phyloP scores from a whole-genome alignment of 2,329 filamentous ascomycete genomes.

The Fusarium chlamydosporum region DNA sequence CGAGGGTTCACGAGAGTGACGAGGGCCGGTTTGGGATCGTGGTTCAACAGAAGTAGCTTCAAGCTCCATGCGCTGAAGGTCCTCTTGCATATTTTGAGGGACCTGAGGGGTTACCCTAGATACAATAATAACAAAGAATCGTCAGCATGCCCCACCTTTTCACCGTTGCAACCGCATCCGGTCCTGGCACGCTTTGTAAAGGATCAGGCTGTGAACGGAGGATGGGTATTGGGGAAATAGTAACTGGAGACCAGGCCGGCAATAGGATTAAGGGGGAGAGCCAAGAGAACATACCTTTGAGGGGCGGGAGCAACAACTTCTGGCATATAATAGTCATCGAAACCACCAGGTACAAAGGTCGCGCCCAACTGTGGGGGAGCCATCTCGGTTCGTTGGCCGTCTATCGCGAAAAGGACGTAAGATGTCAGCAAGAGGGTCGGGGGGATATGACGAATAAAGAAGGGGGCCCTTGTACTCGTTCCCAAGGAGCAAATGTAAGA shows the following conservation, averaged over 20 bases:
- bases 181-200: conserved; percentile 42
- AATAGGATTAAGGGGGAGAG: conserved; percentile 37
- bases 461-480: conserved; percentile 47
- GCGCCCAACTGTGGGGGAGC: conserved; percentile 61
- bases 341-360: conserved; percentile 71
- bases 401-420: conserved; percentile 51
- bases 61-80: conserved; percentile 90
- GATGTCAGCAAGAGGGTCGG: conserved; percentile 52
- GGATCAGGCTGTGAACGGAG: conserved; percentile 35
- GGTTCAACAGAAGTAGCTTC: conserved; percentile 71
- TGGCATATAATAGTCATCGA: conserved; percentile 73
- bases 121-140: conserved; percentile 53
- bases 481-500: conserved; percentile 44
- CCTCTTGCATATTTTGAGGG: conserved; percentile 95
- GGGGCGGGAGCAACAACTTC: conserved; percentile 71
- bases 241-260: conserved; percentile 37
- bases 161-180: conserved; percentile 50
- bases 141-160: conserved; percentile 58
- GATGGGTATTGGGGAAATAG: conserved; percentile 39
- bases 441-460: conserved; percentile 49
- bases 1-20: conserved; percentile 61
- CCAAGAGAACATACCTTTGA: conserved; percentile 64
- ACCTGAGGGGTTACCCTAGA: conserved; percentile 93
- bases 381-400: conserved; percentile 50
- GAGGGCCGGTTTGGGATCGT: conserved; percentile 54